Evolutionary conservation across 257 asterid genomes (phyloP).

Genomic region (Solanum gandarillasii): DNA sequence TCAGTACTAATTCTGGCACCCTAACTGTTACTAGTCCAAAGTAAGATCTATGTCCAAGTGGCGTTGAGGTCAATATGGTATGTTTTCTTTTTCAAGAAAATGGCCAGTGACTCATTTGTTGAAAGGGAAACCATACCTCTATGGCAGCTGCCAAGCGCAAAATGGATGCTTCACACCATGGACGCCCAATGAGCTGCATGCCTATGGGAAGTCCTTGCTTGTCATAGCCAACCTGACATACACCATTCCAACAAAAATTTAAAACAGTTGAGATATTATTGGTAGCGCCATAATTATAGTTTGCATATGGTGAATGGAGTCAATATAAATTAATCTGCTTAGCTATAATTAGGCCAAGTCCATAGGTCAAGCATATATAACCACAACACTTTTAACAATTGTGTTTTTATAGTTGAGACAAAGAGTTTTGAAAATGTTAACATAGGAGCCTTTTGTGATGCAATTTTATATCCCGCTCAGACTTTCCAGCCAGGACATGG

Average conservation of each 20-base stretch:
- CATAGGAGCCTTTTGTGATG: not conserved
- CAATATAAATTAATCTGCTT: not conserved
- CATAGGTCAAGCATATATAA: not conserved
- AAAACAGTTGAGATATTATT: not conserved
- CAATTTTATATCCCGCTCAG: not conserved
- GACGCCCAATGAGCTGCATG: constrained; percentile 80
- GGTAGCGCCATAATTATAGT: not conserved
- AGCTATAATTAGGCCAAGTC: not conserved
- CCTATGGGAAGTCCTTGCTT: constrained; percentile 98
- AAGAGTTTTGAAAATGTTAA: not conserved
- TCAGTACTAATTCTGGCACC: not conserved
- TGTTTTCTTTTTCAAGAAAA: not conserved
- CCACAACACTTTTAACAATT: not conserved
- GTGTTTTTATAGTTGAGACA: not conserved
- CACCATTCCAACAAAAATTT: not conserved
- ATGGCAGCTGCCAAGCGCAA: constrained; percentile 81
- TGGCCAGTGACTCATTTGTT: not conserved
- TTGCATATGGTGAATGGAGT: not conserved
- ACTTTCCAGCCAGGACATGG: not conserved
- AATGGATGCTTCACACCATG: constrained; percentile 91
- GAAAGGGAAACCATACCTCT: constrained; percentile 35
- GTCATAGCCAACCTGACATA: constrained; percentile 72
- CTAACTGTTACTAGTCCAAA: not conserved
- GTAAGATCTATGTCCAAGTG: not conserved
- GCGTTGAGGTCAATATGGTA: not conserved